Evolutionary conservation across 371 early-diverging fungal genomes (phyloP).

Genomic region (Capniomyces stellatus): DNA sequence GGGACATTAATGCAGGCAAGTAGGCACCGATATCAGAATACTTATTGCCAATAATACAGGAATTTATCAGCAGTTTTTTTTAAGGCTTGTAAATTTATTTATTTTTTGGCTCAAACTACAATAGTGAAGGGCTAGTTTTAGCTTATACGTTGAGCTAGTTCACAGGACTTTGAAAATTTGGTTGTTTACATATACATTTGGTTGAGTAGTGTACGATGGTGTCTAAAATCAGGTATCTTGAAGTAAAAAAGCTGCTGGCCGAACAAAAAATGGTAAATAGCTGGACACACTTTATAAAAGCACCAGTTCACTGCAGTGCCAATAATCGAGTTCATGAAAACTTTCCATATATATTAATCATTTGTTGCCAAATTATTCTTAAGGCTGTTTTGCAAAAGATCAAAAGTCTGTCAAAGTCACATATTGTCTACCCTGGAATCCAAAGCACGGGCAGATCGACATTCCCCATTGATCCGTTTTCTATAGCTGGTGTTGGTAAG

Average conservation of each 20-base stretch:
- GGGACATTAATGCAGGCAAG: slow-evolving; percentile 95
- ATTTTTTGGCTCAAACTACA: background rate
- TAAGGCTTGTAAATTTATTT: slow-evolving; percentile 8
- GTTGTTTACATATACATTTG: no score
- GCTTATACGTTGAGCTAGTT: no score
- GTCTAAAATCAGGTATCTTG: slow-evolving; percentile 36
- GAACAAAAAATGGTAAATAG: slow-evolving; percentile 20
- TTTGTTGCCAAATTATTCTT: no score
- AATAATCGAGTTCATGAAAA: background rate
- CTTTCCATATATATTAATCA: background rate
- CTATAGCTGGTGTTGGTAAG: slow-evolving; percentile 59
- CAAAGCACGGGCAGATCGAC: slow-evolving; percentile 37
- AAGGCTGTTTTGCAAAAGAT: slow-evolving; percentile 69
- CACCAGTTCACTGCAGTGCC: no score
- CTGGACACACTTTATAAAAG: background rate
- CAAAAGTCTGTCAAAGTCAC: slow-evolving; percentile 44
- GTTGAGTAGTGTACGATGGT: slow-evolving; percentile 47
- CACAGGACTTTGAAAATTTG: no score
- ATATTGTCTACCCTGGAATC: slow-evolving; percentile 63
- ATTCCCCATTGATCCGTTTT: slow-evolving; percentile 18
- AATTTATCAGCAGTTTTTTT: slow-evolving; percentile 1
- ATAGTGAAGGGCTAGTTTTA: no score
- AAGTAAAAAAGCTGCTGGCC: slow-evolving; percentile 22
- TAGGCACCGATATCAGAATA: background rate
- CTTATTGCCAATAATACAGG: no score